A percentile compares a stretch with the other conserved stretches of the same genome.
Conservation (phyloP, 768 basidiomycete genomes). For the Tephrocybe sp. region DNA sequence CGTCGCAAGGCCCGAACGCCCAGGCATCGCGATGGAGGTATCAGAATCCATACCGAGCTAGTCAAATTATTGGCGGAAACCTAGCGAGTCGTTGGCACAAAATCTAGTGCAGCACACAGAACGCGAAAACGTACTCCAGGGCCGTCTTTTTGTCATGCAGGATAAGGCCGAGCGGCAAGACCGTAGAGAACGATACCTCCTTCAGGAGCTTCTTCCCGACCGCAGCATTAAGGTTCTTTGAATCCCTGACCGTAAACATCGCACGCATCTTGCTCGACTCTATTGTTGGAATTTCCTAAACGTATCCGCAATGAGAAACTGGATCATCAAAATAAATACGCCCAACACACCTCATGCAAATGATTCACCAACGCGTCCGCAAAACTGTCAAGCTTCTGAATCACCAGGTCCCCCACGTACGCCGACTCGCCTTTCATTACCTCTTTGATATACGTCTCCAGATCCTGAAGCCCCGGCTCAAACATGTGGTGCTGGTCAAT, state of each 20-base stretch:
- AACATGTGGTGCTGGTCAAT: conserved; percentile 29
- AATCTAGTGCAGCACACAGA: background rate
- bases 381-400: conserved; percentile 25
- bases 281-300: conserved; percentile 27
- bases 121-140: conserved; percentile 17
- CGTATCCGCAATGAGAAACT: background rate
- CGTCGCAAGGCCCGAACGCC: conserved; percentile 30
- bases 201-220: conserved; percentile 21
- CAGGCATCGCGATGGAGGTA: conserved; percentile 27
- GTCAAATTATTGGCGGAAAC: conserved; percentile 28
- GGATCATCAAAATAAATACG: background rate
- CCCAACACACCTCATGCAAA: conserved; percentile 14
- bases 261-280: conserved; percentile 23
- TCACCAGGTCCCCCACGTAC: conserved; percentile 39
- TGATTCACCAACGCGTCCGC: conserved; percentile 27
- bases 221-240: conserved; percentile 21
- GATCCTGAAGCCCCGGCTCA: conserved; percentile 22
- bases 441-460: conserved; percentile 42
- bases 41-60: conserved; percentile 23
- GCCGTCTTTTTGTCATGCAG: conserved; percentile 22
- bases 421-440: conserved; percentile 57
- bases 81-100: conserved; percentile 6
- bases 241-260: conserved; percentile 23
- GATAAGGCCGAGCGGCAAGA: conserved; percentile 22
- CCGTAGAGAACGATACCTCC: conserved; percentile 20